Percentiles rank a stretch among this genome's conserved stretches.
These are phyloP conservation scores for Myxozyma neotropica DNA, from an alignment of 805 yeast species.

Conservation along the genomic window DNA sequence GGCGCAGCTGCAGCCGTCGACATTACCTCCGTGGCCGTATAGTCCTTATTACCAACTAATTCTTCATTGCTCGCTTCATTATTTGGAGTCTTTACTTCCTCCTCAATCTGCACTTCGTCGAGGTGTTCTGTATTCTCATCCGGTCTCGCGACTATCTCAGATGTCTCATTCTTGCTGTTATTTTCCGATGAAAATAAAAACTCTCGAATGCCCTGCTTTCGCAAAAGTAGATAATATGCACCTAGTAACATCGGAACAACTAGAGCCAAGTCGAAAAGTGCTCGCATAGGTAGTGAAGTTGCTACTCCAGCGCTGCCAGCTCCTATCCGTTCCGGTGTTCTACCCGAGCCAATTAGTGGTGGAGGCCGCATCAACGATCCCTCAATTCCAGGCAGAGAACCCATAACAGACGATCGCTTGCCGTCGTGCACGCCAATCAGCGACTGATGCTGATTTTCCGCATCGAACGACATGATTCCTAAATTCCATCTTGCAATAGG, in stretches of 20 bases:
- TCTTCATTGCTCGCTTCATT: neutral
- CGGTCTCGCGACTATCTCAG: neutral
- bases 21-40: neutral
- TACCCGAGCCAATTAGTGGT: constrained; percentile 15
- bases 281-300: constrained; percentile 20
- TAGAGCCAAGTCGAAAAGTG: constrained; percentile 19
- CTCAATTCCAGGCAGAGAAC: constrained; percentile 21
- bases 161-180: neutral
- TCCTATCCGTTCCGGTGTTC: neutral
- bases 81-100: neutral
- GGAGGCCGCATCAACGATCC: constrained; percentile 6
- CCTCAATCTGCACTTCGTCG: neutral
- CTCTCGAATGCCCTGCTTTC: constrained; percentile 11
- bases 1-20: constrained; percentile 9
- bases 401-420: constrained; percentile 35
- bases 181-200: neutral
- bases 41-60: neutral
- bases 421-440: constrained; percentile 32
- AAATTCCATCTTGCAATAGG: constrained; percentile 64
- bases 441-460: constrained; percentile 12
- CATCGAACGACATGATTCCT: constrained; percentile 14
- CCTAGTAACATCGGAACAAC: constrained; percentile 13
- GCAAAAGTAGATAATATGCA: constrained; percentile 12
- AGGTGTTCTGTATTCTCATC: neutral
- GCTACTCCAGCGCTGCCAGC: neutral